Evolutionary conservation across 257 asterid genomes (phyloP).

Genomic region (Ophiorrhiza pumila): DNA sequence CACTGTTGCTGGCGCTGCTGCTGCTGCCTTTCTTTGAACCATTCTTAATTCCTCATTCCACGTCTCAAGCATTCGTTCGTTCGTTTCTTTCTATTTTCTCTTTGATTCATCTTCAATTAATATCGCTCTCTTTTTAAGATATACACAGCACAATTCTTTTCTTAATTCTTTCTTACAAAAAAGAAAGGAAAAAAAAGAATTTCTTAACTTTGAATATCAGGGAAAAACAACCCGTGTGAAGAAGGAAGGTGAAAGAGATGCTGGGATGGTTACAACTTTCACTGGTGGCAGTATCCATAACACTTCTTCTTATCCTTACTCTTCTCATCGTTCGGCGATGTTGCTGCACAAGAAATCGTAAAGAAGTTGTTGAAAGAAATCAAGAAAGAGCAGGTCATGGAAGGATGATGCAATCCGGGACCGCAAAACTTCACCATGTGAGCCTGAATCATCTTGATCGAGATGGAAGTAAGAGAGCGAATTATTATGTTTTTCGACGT

Average conservation of each 20-base stretch:
- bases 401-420: slow-evolving; percentile 27
- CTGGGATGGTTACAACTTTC: slow-evolving; percentile 33
- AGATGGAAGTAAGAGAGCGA: slow-evolving; percentile 32
- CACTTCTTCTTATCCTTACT: slow-evolving; percentile 19
- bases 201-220: no score
- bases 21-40: slow-evolving; percentile 54
- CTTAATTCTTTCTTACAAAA: background rate
- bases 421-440: slow-evolving; percentile 60
- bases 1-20: slow-evolving; percentile 27
- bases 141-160: background rate
- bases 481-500: slow-evolving; percentile 40
- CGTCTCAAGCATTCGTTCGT: slow-evolving; percentile 23
- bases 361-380: slow-evolving; percentile 13
- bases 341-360: slow-evolving; percentile 7
- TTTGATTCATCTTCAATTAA: slow-evolving; percentile 5
- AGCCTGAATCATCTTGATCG: slow-evolving; percentile 49
- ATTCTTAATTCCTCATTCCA: slow-evolving; percentile 31
- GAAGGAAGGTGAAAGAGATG: slow-evolving; percentile 35
- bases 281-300: slow-evolving; percentile 32
- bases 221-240: no score
- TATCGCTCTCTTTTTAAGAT: background rate
- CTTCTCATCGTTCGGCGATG: slow-evolving; percentile 30
- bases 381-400: background rate
- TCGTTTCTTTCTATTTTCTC: background rate
- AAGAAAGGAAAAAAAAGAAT: background rate